Base-by-base conservation (phyloP, 2,329 filamentous ascomycete genomes). In the Stemphylium beticola region DNA sequence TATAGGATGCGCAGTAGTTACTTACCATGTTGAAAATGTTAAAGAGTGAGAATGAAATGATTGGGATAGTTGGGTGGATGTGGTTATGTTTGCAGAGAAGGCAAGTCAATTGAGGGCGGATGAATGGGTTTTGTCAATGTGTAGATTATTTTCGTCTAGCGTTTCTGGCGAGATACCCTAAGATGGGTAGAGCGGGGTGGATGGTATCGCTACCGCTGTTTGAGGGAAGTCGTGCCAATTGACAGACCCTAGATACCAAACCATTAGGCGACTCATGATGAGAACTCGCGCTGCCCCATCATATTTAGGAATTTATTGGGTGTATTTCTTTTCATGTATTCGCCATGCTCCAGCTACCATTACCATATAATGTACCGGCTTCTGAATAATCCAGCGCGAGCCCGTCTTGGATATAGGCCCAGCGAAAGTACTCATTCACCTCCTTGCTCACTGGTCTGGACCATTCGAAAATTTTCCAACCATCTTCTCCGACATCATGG, bases 371-470 rank as follows among this genome's bases (percentile, higher is more conserved):
- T 0, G 60, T 68, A 12, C 66, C 68, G 17, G 65, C 62, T 26
- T 65, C 65, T 0, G 71, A 72, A 51, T 72, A 75, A 53, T 75
- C 73, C 45, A 71, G 33, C 14, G 72, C 66, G 14, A 57, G 52
- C 9, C 67, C 68, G 29, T 55, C 55, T 44, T 43, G 66, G 38
- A 76, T 52, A 58, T 69, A 72, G 15, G 69, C 68, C 61, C 75
- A 72, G 15, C 75, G 60, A 32, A 77, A 67, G 49, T 75, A 77
- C 49, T 74, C 70, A n/a, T 68, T 64, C 15, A 64, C 22, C 4
- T 49, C 38, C 41, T 57, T 38, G 3, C 63, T 64, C 15, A 56
- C 69, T n/a, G 82, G 77, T 52, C 86, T 79, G 3, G n/a, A 43
- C 71, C 69, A 73, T 39, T 61, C 43, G 37, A 71, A 73, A 5